These are phyloP conservation scores for Pestalotiopsis sp. DNA, from an alignment of 2,329 filamentous ascomycete species.

Conservation along the genomic window DNA sequence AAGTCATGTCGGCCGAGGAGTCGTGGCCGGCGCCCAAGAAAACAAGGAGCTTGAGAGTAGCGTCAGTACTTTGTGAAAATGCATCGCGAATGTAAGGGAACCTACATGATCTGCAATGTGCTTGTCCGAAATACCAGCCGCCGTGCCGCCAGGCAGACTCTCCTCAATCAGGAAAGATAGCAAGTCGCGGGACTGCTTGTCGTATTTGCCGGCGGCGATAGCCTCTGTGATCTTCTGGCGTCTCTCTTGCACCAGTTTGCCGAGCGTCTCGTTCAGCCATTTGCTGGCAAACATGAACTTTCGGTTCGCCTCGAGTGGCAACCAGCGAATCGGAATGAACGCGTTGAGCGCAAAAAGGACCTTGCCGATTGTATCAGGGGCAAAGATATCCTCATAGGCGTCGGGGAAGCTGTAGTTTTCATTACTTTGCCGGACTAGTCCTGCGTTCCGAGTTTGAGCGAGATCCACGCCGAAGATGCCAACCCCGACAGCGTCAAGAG, in stretches of 20 bases:
- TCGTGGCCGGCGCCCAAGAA: constrained; percentile 32
- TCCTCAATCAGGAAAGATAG: constrained; percentile 33
- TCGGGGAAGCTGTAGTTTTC: background rate
- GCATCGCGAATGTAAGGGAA: constrained; percentile 15
- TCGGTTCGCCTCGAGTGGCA: constrained; percentile 39
- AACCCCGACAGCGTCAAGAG: no score
- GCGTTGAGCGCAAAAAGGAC: constrained; percentile 33
- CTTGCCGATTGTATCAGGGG: constrained; percentile 6
- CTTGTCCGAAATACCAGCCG: constrained; percentile 14
- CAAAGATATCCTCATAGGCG: background rate
- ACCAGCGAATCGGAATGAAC: constrained; percentile 30
- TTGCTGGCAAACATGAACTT: constrained; percentile 34
- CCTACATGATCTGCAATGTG: constrained; percentile 20
- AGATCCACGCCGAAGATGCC: no score
- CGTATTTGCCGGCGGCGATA: constrained; percentile 19
- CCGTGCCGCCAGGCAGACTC: background rate
- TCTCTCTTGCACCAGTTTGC: constrained; percentile 30
- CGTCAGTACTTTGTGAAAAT: background rate
- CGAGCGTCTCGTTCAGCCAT: constrained; percentile 34
- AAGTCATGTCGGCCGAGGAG: constrained; percentile 30
- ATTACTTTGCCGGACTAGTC: background rate
- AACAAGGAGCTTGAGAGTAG: constrained; percentile 16
- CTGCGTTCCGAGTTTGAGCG: no score
- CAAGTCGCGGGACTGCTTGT: constrained; percentile 22
- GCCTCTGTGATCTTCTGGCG: constrained; percentile 25